Percentiles rank a stretch among this genome's conserved stretches.
phyloP scores from a whole-genome alignment of 2,329 filamentous ascomycete species.

The Pestalotiopsis sp. region DNA sequence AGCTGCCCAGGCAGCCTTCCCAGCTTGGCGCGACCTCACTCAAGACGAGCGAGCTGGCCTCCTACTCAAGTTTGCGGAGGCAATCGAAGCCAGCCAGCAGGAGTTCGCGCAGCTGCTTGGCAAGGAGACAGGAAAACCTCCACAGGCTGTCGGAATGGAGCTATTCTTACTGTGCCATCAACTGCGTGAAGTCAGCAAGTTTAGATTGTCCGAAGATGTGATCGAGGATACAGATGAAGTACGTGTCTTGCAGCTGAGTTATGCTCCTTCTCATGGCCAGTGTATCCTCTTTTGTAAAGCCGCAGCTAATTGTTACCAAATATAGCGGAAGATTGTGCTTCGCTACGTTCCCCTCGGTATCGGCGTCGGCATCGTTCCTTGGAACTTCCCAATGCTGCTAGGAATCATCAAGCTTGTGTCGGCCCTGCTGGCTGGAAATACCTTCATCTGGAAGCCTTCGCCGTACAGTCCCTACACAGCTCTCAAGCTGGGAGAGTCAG shows the following conservation, averaged over 20 bases:
- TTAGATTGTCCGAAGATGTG: slow-evolving; percentile 36
- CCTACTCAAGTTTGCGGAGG: slow-evolving; percentile 23
- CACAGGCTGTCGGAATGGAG: slow-evolving; percentile 16
- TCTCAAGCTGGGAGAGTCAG: slow-evolving; percentile 45
- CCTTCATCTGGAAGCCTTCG: slow-evolving; percentile 50
- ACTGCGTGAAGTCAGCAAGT: slow-evolving; percentile 23
- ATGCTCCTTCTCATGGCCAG: neutral
- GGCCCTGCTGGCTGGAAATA: slow-evolving; percentile 47
- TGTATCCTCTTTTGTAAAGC: neutral
- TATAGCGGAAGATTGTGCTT: slow-evolving; percentile 19
- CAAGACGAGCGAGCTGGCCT: slow-evolving; percentile 33
- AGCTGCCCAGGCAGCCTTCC: neutral
- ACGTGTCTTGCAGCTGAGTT: neutral
- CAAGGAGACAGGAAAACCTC: slow-evolving; percentile 21
- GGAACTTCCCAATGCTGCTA: slow-evolving; percentile 46
- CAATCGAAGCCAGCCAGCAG: slow-evolving; percentile 17
- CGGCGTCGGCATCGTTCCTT: slow-evolving; percentile 51
- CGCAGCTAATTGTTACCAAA: neutral
- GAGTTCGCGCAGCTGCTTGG: slow-evolving; percentile 19
- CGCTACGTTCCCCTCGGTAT: slow-evolving; percentile 40
- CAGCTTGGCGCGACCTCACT: slow-evolving; percentile 26
- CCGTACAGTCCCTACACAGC: slow-evolving; percentile 43
- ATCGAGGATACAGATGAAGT: slow-evolving; percentile 39
- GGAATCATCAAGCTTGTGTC: slow-evolving; percentile 44
- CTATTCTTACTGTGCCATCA: slow-evolving; percentile 21